Evolutionary conservation across 768 basidiomycete genomes (phyloP), one percentile per base, ranked within the genome.

Genomic region (Mycena filopes): DNA sequence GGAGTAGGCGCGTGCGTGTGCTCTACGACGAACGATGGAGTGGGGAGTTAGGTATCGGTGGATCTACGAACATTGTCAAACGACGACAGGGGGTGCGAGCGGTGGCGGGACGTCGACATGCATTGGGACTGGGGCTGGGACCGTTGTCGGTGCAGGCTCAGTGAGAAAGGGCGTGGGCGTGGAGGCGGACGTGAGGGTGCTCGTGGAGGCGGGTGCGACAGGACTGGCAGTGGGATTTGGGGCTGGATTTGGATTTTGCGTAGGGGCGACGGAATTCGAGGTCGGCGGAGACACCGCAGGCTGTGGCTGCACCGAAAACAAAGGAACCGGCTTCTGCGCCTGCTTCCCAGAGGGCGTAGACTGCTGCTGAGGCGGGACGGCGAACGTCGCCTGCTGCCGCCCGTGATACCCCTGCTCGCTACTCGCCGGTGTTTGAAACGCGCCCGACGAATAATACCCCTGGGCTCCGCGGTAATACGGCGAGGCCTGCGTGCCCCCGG

Each of bases 401-500:
- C 36, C 36, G 4, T 15, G 11, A 36, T 36, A 36, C 36, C 36
- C 36, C 10, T 36, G 36, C 36, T 10, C 36, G 10, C 15, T 36
- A 36, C 15, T 36, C 36, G 11, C 36, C 36, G 3, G 54, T 42
- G 36, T 26, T 18, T 56, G 56, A 26, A 48, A 55, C 47, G 29
- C 23, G 15, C 26, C 21, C 40, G 48, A 50, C 7, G 64, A 33
- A 21, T 58, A 58, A 42, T 58, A 58, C 49, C 49, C 49, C 55
- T 47, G 36, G 49, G 3, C 38, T 11, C n/a, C 33, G 25, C 57
- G 64, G 57, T 65, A 65, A 46, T 55, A 65, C 46, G 47, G 64
- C 53, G 64, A 49, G 8, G 63, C 41, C 63, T 56, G 58, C 43
- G 50, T 42, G 28, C 54, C 59, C 55, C 41, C 33, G 31, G 36